These are phyloP conservation scores for Suillus weaverae DNA, from an alignment of 768 basidiomycete species.

Conservation along the genomic window DNA sequence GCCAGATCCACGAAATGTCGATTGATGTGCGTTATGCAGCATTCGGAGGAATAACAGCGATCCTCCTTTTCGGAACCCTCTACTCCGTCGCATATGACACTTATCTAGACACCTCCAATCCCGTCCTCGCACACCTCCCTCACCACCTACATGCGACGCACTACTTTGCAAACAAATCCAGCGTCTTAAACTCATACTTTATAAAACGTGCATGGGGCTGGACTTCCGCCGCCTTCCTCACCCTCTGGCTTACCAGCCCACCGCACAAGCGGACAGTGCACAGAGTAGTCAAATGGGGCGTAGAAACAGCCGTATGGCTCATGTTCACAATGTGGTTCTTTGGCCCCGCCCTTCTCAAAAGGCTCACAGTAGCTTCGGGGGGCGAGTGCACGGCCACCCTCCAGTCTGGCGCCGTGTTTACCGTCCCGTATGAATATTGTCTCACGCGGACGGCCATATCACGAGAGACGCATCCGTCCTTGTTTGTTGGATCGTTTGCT, in stretches of 20 bases:
- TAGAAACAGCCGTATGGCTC: slow-evolving; percentile 68
- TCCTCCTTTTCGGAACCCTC: slow-evolving; percentile 59
- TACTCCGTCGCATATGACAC: slow-evolving; percentile 66
- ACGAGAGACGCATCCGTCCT: slow-evolving; percentile 57
- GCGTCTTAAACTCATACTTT: slow-evolving; percentile 79
- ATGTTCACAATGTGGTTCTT: slow-evolving; percentile 87
- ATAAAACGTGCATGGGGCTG: slow-evolving; percentile 93
- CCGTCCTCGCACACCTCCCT: slow-evolving; percentile 63
- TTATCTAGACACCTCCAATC: slow-evolving; percentile 85
- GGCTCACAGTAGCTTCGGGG: slow-evolving; percentile 64
- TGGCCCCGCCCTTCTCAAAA: slow-evolving; percentile 73
- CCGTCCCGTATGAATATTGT: slow-evolving; percentile 62
- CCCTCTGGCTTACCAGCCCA: slow-evolving; percentile 60
- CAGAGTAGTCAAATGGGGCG: slow-evolving; percentile 53
- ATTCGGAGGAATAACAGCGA: slow-evolving; percentile 42
- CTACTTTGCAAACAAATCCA: slow-evolving; percentile 81
- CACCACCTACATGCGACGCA: slow-evolving; percentile 63
- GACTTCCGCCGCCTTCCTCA: slow-evolving; percentile 70
- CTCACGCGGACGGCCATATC: slow-evolving; percentile 50
- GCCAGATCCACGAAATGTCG: not conserved
- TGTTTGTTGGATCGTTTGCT: slow-evolving; percentile 50
- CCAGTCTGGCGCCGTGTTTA: slow-evolving; percentile 53
- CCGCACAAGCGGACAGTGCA: slow-evolving; percentile 38
- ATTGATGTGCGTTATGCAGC: slow-evolving; percentile 29
- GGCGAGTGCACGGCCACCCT: slow-evolving; percentile 73